Conservation (phyloP, 1,139 yeast genomes). For the Pneumocystis canis region DNA sequence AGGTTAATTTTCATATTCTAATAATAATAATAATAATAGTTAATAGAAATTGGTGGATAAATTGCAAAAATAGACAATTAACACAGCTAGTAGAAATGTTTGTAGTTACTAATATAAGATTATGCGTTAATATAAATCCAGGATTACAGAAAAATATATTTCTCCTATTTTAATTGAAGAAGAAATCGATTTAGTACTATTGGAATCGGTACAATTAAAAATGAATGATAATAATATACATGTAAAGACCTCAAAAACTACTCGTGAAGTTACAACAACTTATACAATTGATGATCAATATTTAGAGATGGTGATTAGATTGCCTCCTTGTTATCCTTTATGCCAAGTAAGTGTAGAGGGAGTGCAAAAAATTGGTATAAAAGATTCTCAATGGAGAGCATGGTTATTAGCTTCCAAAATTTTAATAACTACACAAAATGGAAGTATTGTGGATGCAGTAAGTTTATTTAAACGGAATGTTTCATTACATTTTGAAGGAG, state of each 20-base stretch:
- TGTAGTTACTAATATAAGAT: background rate
- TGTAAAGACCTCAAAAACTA: slow-evolving; percentile 45
- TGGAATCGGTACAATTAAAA: slow-evolving; percentile 18
- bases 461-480: slow-evolving; percentile 72
- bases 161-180: slow-evolving; percentile 50
- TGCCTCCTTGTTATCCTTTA: slow-evolving; percentile 65
- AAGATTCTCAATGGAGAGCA: slow-evolving; percentile 86
- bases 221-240: slow-evolving; percentile 37
- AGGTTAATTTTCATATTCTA: slow-evolving; percentile 45
- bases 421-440: slow-evolving; percentile 54
- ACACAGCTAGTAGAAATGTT: slow-evolving; percentile 41
- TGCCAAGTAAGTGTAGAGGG: slow-evolving; percentile 63
- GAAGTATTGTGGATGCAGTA: slow-evolving; percentile 68
- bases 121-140: background rate
- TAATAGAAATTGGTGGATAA: slow-evolving; percentile 43
- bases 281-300: slow-evolving; percentile 79
- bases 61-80: slow-evolving; percentile 42
- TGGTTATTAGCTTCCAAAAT: slow-evolving; percentile 88
- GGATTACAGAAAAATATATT: slow-evolving; percentile 42
- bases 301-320: slow-evolving; percentile 59
- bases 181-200: slow-evolving; percentile 44
- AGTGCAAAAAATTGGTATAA: slow-evolving; percentile 69
- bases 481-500: slow-evolving; percentile 64
- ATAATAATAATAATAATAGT: slow-evolving; percentile 39
- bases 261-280: slow-evolving; percentile 57